Base-by-base conservation (phyloP, 2,329 filamentous ascomycete genomes). In the Westerdykella aurantiaca region DNA sequence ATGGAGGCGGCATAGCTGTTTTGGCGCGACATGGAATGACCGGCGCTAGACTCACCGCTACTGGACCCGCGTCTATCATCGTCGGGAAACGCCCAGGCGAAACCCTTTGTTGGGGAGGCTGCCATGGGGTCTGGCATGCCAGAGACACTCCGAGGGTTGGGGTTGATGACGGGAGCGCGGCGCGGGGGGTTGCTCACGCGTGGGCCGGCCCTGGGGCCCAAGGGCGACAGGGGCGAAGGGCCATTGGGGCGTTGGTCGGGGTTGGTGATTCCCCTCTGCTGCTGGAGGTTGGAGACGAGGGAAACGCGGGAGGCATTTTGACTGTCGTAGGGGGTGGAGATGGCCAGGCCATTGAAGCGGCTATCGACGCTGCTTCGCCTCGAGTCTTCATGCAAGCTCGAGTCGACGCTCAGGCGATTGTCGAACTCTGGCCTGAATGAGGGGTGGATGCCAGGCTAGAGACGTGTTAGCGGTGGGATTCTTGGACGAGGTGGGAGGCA, bases 31-130 rank as follows among this genome's bases (percentile, higher is more conserved):
- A 78, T 69, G 31, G 79, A 79, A 37, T 38, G 72, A 71, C 53
- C 71, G 61, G 66, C 61, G 66, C 58, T 74, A 56, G 70, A 71
- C 38, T 71, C 69, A 51, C 67, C 68, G 48, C 75, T 76, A 50
- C 71, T 74, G 13, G 71, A 74, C 25, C 66, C 69, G 45, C 72
- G 61, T 42, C 70, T 62, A 45, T 85, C 80, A 42, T 85, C 81
- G 58, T 88, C 86, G 1, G 86, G 86, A 55, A 90, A 90, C 52
- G 86, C 86, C 86, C 86, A 91, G 4, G 86, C 83, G 63, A 85
- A 86, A 61, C 86, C 86, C 65, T 88, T 88, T 10, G 85, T 90
- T 5, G 86, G 86, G 62, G 88, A 84, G 23, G 85, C 82, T 33
- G 86, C 86, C 53, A 71, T 75, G 6, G 74, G 73, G 60, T 76